A percentile compares a stretch with the other conserved stretches of the same genome.
Conservation (phyloP, 441 rosid genomes). For the Raphanus hybrid region DNA sequence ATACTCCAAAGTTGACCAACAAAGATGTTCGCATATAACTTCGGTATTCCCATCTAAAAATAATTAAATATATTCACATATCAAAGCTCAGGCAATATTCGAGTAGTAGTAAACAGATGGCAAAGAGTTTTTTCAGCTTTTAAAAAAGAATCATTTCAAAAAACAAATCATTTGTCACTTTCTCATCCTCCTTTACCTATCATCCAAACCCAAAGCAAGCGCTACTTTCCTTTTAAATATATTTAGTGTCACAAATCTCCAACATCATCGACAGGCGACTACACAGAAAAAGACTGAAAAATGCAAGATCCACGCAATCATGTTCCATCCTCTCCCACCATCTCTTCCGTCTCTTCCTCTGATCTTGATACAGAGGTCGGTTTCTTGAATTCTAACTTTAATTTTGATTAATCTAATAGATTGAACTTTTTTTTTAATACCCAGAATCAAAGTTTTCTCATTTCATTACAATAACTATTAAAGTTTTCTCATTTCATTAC, state of each 20-base stretch:
- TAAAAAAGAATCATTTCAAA: conserved; percentile 34
- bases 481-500: neutral
- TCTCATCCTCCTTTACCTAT: conserved; percentile 5
- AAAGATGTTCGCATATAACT: neutral
- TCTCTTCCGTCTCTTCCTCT: conserved; percentile 80
- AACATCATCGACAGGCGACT: conserved; percentile 10
- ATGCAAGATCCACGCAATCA: conserved; percentile 63
- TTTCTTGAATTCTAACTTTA: neutral
- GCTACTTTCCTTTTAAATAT: conserved; percentile 16
- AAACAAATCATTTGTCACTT: conserved; percentile 6
- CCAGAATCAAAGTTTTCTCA: neutral
- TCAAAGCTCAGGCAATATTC: neutral
- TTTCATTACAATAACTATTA: neutral
- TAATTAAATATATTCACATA: neutral
- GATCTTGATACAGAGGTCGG: conserved; percentile 93
- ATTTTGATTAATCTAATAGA: neutral
- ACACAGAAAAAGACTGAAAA: conserved; percentile 20
- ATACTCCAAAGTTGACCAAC: neutral
- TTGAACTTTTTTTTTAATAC: neutral
- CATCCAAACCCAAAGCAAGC: conserved; percentile 27
- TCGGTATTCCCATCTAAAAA: neutral
- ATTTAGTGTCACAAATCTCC: conserved; percentile 1
- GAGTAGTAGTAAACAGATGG: conserved; percentile 32
- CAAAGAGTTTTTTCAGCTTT: conserved; percentile 27
- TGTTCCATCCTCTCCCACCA: conserved; percentile 66